These are phyloP conservation scores for Eucalyptus marginata DNA, from an alignment of 345 rosid genomes.

Conservation along the genomic window DNA sequence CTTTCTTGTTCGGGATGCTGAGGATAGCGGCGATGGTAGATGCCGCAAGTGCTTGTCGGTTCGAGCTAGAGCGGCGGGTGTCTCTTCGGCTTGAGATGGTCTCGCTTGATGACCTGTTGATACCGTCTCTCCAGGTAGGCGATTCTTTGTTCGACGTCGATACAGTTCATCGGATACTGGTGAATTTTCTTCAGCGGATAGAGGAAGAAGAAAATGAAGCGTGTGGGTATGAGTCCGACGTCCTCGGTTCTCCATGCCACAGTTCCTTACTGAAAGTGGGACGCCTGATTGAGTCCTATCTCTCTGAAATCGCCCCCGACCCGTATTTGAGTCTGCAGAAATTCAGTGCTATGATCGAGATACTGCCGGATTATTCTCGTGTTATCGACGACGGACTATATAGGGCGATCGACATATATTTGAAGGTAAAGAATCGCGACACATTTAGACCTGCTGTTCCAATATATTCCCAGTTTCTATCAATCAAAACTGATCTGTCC, in stretches of 20 bases:
- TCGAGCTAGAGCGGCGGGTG: conserved; percentile 62
- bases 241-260: conserved; percentile 40
- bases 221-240: conserved; percentile 41
- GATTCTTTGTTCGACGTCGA: conserved; percentile 73
- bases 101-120: conserved; percentile 68
- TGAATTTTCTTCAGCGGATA: conserved; percentile 47
- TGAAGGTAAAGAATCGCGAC: conserved; percentile 35
- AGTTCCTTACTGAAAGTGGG: conserved; percentile 73
- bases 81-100: conserved; percentile 52
- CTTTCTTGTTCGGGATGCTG: conserved; percentile 75
- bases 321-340: conserved; percentile 61
- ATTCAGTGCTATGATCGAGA: conserved; percentile 57
- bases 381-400: conserved; percentile 77
- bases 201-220: conserved; percentile 46
- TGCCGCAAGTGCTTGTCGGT: conserved; percentile 33
- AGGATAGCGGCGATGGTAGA: conserved; percentile 48
- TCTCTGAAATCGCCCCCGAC: conserved; percentile 83
- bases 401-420: conserved; percentile 69
- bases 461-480: not conserved
- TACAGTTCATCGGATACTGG: conserved; percentile 54
- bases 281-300: conserved; percentile 62
- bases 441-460: not conserved
- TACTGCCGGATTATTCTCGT: conserved; percentile 67
- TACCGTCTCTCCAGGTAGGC: conserved; percentile 52
- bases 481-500: not conserved